Percentiles rank a stretch among this genome's conserved stretches.
phyloP scores from a whole-genome alignment of 208 protist species.

The Leishmania lainsoni region DNA sequence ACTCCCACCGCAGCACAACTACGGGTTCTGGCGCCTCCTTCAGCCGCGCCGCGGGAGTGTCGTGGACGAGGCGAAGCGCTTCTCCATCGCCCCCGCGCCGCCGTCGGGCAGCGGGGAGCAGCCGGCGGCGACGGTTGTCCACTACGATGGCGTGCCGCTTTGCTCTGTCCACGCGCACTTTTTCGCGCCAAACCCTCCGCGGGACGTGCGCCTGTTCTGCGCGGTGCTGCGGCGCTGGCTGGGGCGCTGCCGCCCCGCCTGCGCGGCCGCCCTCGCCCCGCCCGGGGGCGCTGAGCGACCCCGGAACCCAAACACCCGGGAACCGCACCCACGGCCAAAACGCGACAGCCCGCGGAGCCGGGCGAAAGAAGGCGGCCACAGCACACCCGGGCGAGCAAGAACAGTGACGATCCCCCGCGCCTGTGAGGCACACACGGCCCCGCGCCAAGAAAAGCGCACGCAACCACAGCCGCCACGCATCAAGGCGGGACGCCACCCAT shows the following conservation, averaged over 20 bases:
- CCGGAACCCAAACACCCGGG: too few relatives aligned
- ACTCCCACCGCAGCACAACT: constrained; percentile 79
- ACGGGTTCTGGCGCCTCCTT: constrained; percentile 85
- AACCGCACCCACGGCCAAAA: too few relatives aligned
- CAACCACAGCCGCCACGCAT: background rate
- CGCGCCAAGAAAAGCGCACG: background rate
- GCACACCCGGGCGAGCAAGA: too few relatives aligned
- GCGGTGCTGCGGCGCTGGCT: constrained; percentile 55
- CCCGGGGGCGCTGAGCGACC: too few relatives aligned
- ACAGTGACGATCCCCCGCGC: too few relatives aligned
- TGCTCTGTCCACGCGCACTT: constrained; percentile 84
- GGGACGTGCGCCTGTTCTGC: constrained; percentile 66
- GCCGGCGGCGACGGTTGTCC: constrained; percentile 23
- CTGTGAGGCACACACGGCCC: too few relatives aligned
- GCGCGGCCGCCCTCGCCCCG: constrained; percentile 16
- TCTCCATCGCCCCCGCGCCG: constrained; percentile 40
- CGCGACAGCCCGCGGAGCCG: too few relatives aligned
- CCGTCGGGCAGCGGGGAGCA: background rate
- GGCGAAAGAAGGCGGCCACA: too few relatives aligned
- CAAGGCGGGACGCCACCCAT: too few relatives aligned
- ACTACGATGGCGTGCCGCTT: constrained; percentile 61
- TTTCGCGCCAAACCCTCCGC: constrained; percentile 21
- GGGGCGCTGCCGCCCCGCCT: constrained; percentile 11
- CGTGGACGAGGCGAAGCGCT: constrained; percentile 43
- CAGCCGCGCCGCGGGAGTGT: constrained; percentile 36